Base-by-base conservation (phyloP, 768 basidiomycete species). In the Gymnopilus junonius region DNA sequence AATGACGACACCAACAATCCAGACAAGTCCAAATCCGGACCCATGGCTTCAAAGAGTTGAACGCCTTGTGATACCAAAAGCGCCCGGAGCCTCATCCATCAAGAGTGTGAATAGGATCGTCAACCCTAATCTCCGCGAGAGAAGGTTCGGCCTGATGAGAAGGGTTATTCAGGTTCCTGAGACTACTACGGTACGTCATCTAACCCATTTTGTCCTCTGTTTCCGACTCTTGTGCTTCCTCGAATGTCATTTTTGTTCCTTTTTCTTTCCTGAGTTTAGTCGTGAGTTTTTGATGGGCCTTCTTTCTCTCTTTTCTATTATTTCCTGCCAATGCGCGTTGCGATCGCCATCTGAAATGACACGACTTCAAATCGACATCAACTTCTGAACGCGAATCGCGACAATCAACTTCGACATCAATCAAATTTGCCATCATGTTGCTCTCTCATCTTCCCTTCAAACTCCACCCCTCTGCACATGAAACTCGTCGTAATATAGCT, bases 401-500 rank as follows among this genome's bases (percentile, higher is more conserved):
- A 55, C 32, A 37, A 55, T 56, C 58, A 56, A 59, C 63, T 17
- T 58, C 59, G 31, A 51, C 55, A 20, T 31, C 64, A 27, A 40
- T 15, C 27, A 43, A 45, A 57, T 32, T 12, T 46, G 17, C 59
- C 17, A 32, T 25, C 57, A 14, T 58, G 29, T 11, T 31, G 31
- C 45, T 23, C 14, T 53, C 59, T 46, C 32, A 46, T 50, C 17
- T 53, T 55, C 34, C 46, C 62, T n/a, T n/a, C n/a, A 50, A 54
- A 62, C 59, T 32, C 20, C 21, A 31, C 53, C 21, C 45, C 32
- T 48, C 59, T 14, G 35, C 29, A 15, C 46, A 48, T 45, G 29
- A 20, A 63, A 43, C 57, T 39, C 45, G 23, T 53, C 57, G n/a
- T n/a, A n/a, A 34, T 34, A 55, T 45, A 88, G 88, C 75, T 80